Base-by-base conservation (phyloP, 805 yeast genomes). In the Metschnikowia picachoensis region DNA sequence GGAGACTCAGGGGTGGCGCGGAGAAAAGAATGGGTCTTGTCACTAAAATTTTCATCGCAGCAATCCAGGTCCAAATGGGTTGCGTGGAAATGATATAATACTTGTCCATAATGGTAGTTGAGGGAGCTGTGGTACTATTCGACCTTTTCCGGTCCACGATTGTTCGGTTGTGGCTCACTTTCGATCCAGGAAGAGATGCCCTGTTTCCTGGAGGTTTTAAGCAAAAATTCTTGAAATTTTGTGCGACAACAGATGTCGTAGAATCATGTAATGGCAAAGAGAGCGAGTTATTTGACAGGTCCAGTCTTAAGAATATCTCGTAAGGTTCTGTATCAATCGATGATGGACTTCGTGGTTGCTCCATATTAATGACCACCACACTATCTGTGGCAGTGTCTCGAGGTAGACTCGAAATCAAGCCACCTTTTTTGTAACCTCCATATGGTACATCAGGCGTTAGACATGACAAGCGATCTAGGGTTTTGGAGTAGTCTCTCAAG, bases 51-150 rank as follows among this genome's bases (percentile, higher is more conserved):
- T 69, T 70, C 20, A 62, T 51, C 0, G 72, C 74, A 2, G 77
- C 76, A 14, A 72, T 48, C 47, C 70, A 56, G 1, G 72, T 64
- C 77, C 77, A 72, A 36, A 72, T 60, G 10, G 76, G 76, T 51
- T 72, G 76, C 13, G 60, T 51, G 8, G 58, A 55, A 5, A 62
- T 54, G 7, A 57, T 52, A 32, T 47, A 52, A 15, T 50, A 46
- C 34, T 46, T 50, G 41, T 56, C 60, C 53, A 56, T 55, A 20
- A 56, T 54, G 12, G 58, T 56, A 8, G 60, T 56, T 4, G 59
- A 56, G 4, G 58, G 50, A 12, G 47, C 35, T 8, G 47, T 38
- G 28, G 44, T 42, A 30, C 50, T 51, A 33, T 43, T 46, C 7
- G 54, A 45, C 33, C 51, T 47, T 37, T 55, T 55, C 14, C 57